phyloP scores from a whole-genome alignment of 257 asterid genomes.

The Osmanthus fragrans region DNA sequence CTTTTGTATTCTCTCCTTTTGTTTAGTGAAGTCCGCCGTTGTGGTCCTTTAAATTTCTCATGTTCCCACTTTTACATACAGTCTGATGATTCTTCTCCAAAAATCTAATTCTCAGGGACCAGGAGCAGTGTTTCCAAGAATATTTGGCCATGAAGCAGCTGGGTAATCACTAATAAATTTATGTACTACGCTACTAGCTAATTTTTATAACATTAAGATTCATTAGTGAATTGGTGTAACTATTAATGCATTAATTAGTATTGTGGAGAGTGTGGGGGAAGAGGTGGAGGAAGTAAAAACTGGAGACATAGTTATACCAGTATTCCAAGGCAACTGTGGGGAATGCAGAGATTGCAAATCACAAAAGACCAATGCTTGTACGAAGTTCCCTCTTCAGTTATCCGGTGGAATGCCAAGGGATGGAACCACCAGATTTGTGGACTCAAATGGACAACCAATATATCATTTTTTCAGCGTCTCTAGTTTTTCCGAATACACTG shows the following conservation, averaged over 20 bases:
- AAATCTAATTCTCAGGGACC: constrained; percentile 29
- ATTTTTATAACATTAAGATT: not conserved
- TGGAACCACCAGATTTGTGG: constrained; percentile 38
- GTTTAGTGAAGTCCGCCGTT: too few relatives aligned
- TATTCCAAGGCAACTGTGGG: constrained; percentile 38
- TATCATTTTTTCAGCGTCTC: constrained; percentile 35
- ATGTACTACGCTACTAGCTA: too few relatives aligned
- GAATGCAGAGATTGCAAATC: constrained; percentile 46
- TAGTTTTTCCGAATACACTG: constrained; percentile 42
- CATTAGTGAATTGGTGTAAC: not conserved
- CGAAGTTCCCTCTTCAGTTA: constrained; percentile 30
- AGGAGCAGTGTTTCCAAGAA: constrained; percentile 34
- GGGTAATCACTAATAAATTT: constrained; percentile 27
- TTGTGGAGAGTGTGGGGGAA: constrained; percentile 50
- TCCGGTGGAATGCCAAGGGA: constrained; percentile 42
- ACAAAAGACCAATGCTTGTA: constrained; percentile 30
- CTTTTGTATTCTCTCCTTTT: too few relatives aligned
- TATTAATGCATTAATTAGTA: constrained; percentile 14
- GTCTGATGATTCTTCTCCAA: not conserved
- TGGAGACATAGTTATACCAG: constrained; percentile 43
- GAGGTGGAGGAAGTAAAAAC: constrained; percentile 43
- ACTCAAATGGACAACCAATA: constrained; percentile 26
- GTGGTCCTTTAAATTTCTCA: not conserved
- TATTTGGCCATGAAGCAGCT: constrained; percentile 50
- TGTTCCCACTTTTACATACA: too few relatives aligned